Conservation (phyloP, 164 flowering plant species). For the Magnolia officinalis region DNA sequence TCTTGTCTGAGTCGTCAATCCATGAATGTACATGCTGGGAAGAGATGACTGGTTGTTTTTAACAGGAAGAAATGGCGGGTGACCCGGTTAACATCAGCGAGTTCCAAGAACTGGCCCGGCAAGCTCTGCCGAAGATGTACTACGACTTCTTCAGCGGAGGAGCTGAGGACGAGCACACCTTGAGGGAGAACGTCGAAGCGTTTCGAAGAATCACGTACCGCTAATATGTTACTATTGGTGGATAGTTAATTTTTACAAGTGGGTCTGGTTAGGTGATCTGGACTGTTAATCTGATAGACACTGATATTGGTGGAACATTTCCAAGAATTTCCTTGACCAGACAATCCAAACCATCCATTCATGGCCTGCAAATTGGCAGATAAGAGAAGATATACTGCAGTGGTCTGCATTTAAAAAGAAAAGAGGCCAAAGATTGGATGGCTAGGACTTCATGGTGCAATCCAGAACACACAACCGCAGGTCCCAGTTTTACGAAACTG, state of each 20-base stretch:
- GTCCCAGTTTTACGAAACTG: neutral
- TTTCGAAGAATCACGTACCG: conserved; percentile 55
- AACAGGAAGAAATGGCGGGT: conserved; percentile 31
- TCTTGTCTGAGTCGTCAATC: too few relatives aligned
- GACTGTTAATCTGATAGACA: too few relatives aligned
- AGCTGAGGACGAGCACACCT: conserved; percentile 73
- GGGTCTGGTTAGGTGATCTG: too few relatives aligned
- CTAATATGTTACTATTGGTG: too few relatives aligned
- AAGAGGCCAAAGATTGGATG: too few relatives aligned
- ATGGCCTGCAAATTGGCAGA: too few relatives aligned
- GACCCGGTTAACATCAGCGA: conserved; percentile 68
- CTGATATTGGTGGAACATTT: neutral
- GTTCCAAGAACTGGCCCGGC: conserved; percentile 63
- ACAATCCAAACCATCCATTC: neutral
- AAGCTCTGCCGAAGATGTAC: conserved; percentile 74
- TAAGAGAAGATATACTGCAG: too few relatives aligned
- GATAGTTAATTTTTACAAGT: too few relatives aligned
- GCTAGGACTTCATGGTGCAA: too few relatives aligned
- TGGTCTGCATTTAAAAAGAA: too few relatives aligned
- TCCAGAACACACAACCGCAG: too few relatives aligned
- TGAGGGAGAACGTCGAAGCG: conserved; percentile 57
- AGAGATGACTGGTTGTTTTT: neutral
- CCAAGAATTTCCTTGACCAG: neutral
- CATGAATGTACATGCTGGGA: too few relatives aligned
- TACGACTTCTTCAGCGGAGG: conserved; percentile 71